These are phyloP conservation scores for Pseudogymnoascus sp. DNA, from an alignment of 2,329 filamentous ascomycete species.

Conservation along the genomic window DNA sequence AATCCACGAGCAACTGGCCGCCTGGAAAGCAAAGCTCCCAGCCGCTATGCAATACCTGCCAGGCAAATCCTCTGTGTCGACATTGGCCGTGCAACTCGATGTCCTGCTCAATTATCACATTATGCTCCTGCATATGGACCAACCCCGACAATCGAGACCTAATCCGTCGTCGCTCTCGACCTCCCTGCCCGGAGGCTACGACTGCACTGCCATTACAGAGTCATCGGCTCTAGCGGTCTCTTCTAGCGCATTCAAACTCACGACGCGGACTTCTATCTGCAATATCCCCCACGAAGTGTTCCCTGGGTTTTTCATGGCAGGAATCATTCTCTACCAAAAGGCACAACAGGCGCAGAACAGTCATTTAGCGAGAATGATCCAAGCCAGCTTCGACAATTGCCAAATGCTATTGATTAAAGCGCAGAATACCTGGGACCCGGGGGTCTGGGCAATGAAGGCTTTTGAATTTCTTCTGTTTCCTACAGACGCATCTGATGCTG, in stretches of 20 bases:
- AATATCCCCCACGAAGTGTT: conserved; percentile 10
- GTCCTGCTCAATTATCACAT: conserved; percentile 9
- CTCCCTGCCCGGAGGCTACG: not conserved
- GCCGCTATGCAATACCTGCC: not conserved
- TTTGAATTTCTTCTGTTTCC: conserved; percentile 9
- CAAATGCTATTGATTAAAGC: conserved; percentile 10
- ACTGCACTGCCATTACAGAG: conserved; percentile 1
- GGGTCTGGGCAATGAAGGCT: conserved; percentile 8
- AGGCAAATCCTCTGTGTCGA: not conserved
- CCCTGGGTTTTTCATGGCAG: conserved; percentile 10
- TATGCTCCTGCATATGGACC: conserved; percentile 8
- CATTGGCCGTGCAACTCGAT: not conserved
- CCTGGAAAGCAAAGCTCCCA: conserved; percentile 9
- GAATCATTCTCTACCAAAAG: conserved; percentile 10
- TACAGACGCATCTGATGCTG: too few species aligned
- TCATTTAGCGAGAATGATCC: not conserved
- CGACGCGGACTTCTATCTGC: not conserved
- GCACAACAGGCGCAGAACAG: not conserved
- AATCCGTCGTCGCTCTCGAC: too few species aligned
- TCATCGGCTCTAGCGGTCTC: conserved; percentile 3
- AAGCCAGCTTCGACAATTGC: conserved; percentile 9
- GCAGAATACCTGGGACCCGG: conserved; percentile 8
- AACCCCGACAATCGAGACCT: not conserved
- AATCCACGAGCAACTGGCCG: not conserved
- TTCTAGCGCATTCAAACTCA: conserved; percentile 8